Evolutionary conservation across 177 flowering plant species (phyloP), one percentile per base, ranked within the genome.

Genomic region (Vitis hybrid): DNA sequence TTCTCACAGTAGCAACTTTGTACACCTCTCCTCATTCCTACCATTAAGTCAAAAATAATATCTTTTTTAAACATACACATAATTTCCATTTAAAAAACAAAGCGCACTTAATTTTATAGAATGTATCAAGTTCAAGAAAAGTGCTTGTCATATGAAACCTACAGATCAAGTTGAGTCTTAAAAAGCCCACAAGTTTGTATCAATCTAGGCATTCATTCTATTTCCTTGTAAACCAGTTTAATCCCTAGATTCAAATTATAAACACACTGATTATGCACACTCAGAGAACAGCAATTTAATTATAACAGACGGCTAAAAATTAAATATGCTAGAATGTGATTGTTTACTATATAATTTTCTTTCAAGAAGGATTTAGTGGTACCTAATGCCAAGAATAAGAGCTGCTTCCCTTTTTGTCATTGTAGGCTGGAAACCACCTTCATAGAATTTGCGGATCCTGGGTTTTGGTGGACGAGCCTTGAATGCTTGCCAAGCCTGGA

Each of bases 391-490:
- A 53, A 82, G 82, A 56, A 82, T 82, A n/a, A 77, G 78, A 72
- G 82, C 76, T 11, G 81, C 85, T 76, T 83, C 85, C 53, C 85
- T 76, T 50, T 59, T 76, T 12, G 85, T 83, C 85, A 83, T 83
- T 2, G 67, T 74, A 56, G 80, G 74, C 54, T 78, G 83, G 72
- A 83, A 83, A 65, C 83, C 85, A 50, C 83, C 83, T 3, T 83
- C 80, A 65, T 82, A 82, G 24, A 80, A 82, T 64, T 63, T 82
- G 24, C 85, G 83, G 8, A 76, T 3, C 67, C 53, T 78, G 14
- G 76, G 49, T 20, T 7, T 59, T 24, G 81, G 81, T 4, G 83
- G 83, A 21, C 80, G 50, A 9, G 81, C 61, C 76, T 82, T 82
- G 61, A 77, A 75, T 60, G 85, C 79, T 18, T 82, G 82, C 85